These are phyloP conservation scores for Fusarium heterosporum DNA, from an alignment of 2,329 filamentous ascomycete species.

Conservation along the genomic window DNA sequence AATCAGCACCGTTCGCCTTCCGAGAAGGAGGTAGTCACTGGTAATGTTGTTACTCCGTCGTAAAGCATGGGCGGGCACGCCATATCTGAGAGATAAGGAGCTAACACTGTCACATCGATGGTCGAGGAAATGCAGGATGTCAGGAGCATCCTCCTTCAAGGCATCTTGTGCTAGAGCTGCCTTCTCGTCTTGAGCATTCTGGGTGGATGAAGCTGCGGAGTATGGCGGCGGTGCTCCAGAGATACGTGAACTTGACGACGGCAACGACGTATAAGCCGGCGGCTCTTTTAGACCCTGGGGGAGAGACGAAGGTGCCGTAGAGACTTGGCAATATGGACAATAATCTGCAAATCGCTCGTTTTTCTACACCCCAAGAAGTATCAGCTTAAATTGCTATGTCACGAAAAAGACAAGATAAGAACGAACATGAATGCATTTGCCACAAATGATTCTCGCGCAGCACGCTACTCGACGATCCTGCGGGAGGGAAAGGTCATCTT, in stretches of 20 bases:
- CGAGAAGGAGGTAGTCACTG: constrained; percentile 77
- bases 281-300: constrained; percentile 75
- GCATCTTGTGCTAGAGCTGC: constrained; percentile 39
- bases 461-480: constrained; percentile 73
- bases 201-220: constrained; percentile 37
- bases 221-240: constrained; percentile 57
- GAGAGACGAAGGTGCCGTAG: constrained; percentile 65
- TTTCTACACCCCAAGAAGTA: constrained; percentile 53
- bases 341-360: constrained; percentile 76
- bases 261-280: constrained; percentile 68
- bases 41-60: constrained; percentile 76
- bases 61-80: constrained; percentile 72
- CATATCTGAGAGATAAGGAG: constrained; percentile 78
- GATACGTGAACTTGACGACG: constrained; percentile 44
- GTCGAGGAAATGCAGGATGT: constrained; percentile 80
- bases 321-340: constrained; percentile 83
- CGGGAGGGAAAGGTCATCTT: constrained; percentile 68
- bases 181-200: constrained; percentile 42
- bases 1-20: constrained; percentile 76
- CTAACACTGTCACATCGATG: constrained; percentile 74
- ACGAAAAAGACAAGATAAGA: constrained; percentile 2
- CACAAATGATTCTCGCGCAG: constrained; percentile 78
- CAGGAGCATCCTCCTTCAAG: constrained; percentile 60
- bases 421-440: constrained; percentile 73
- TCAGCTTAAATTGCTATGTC: constrained; percentile 18